Evolutionary conservation across 345 rosid species (phyloP).

Genomic region (Syzygium grande): DNA sequence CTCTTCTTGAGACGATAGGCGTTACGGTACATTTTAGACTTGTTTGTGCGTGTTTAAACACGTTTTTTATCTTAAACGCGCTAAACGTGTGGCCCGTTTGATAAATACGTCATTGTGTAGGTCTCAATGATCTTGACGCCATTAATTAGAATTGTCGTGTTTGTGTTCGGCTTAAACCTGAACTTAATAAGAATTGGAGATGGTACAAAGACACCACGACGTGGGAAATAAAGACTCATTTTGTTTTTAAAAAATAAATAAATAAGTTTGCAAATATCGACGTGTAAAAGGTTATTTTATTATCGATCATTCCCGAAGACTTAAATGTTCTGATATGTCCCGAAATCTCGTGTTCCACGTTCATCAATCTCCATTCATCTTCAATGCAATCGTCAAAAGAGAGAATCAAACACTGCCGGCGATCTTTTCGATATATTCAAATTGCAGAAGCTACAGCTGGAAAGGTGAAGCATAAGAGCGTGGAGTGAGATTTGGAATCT

Average conservation of each 20-base stretch:
- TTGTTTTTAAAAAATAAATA: no score
- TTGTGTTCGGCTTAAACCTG: no score
- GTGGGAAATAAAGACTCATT: neutral
- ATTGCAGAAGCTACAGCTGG: neutral
- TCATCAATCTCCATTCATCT: neutral
- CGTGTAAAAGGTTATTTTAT: neutral
- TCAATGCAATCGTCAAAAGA: neutral
- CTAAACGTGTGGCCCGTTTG: neutral
- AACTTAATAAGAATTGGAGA: neutral
- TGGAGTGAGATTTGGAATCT: neutral
- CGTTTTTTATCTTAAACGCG: neutral
- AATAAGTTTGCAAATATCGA: neutral
- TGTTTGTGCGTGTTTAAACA: neutral
- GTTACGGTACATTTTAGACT: neutral
- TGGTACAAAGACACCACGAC: neutral
- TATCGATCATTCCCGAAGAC: neutral
- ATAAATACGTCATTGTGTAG: neutral
- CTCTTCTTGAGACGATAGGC: no score
- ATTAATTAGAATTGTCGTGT: no score
- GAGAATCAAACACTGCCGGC: neutral
- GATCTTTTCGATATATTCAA: neutral
- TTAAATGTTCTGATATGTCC: neutral
- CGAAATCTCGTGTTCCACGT: neutral
- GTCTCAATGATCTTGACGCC: accelerated
- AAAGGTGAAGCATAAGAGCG: neutral